Evolutionary conservation across 345 rosid genomes (phyloP).

Genomic region (Linum tenue): DNA sequence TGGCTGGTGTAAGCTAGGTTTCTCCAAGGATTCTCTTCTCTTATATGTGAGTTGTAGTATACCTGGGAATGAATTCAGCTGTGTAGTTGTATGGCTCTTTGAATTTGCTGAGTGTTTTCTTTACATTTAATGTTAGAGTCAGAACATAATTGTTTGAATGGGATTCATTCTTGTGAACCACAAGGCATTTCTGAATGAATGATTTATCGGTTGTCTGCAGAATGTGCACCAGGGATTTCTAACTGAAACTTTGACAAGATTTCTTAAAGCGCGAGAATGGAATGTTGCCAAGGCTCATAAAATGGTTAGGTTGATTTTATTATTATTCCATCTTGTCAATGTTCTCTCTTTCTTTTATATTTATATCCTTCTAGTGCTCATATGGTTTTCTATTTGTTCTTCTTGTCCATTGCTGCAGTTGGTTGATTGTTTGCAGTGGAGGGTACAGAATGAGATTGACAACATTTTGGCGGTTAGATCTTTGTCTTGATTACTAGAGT

Average conservation of each 20-base stretch:
- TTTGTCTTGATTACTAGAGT: background rate
- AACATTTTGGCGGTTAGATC: slow-evolving; percentile 19
- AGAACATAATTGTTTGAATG: no score
- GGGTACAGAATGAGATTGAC: slow-evolving; percentile 22
- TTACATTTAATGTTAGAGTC: background rate
- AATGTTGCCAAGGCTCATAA: slow-evolving; percentile 26
- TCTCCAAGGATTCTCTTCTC: background rate
- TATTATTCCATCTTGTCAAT: background rate
- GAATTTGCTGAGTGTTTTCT: background rate
- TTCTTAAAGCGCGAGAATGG: slow-evolving; percentile 27
- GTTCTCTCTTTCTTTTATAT: background rate
- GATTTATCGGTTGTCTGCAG: slow-evolving; percentile 11
- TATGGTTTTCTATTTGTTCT: background rate
- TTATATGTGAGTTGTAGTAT: background rate
- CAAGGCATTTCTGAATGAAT: background rate
- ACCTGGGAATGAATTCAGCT: background rate
- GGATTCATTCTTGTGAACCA: background rate
- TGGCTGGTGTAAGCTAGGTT: background rate
- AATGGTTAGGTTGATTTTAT: slow-evolving; percentile 16
- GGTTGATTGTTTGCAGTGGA: slow-evolving; percentile 25
- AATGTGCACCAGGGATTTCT: slow-evolving; percentile 26
- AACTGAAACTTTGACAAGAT: slow-evolving; percentile 22
- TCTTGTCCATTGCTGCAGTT: slow-evolving; percentile 11
- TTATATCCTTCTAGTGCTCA: background rate
- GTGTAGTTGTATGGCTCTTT: background rate